Evolutionary conservation across 306 rosid genomes (phyloP).

Genomic region (Cyclanthera cordifolia): DNA sequence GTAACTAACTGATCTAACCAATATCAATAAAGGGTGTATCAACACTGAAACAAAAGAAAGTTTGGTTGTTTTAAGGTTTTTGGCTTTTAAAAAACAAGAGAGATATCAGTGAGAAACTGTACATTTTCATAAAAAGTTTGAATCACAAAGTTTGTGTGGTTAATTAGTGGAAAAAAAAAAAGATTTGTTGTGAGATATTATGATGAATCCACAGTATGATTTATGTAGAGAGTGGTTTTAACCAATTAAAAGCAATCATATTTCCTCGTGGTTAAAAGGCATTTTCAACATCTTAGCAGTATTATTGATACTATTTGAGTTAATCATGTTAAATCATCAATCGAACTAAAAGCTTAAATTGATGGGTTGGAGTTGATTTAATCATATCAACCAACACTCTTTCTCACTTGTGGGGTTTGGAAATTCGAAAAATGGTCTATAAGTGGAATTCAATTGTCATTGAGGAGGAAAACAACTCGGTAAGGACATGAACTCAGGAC

Average conservation of each 20-base stretch:
- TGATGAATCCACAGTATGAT: neutral
- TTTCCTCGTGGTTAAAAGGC: neutral
- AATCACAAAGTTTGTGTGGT: neutral
- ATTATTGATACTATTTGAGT: neutral
- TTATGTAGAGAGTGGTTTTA: neutral
- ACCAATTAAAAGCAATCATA: neutral
- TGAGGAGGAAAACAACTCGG: too few relatives aligned
- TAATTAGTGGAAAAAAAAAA: neutral
- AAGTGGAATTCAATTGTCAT: too few relatives aligned
- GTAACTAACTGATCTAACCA: too few relatives aligned
- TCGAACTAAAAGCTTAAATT: too few relatives aligned
- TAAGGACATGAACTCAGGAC: too few relatives aligned
- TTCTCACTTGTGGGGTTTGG: too few relatives aligned
- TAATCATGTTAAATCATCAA: neutral
- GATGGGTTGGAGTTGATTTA: too few relatives aligned
- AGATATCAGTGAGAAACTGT: neutral
- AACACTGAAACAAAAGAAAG: neutral
- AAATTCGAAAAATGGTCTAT: too few relatives aligned
- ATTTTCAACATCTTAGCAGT: neutral
- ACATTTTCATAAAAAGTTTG: neutral
- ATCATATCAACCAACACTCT: too few relatives aligned
- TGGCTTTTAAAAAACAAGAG: neutral
- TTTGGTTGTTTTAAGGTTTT: neutral
- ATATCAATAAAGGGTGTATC: too few relatives aligned
- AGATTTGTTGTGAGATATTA: neutral